Base-by-base conservation (phyloP, 225 moss, liverwort and hornwort species). In the Bryum argenteum region DNA sequence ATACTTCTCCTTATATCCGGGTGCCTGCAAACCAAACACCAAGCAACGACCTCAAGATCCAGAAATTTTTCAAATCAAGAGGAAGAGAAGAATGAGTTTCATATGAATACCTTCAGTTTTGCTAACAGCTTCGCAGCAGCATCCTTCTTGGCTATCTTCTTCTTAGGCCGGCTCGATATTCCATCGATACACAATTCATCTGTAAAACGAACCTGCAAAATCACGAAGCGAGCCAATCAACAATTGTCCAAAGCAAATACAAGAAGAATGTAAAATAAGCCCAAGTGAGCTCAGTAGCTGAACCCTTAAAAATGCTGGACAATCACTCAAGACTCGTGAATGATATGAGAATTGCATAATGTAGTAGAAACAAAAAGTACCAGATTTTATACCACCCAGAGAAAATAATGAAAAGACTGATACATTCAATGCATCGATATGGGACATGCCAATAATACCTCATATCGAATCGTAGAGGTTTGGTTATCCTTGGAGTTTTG, bases 131-230 rank as follows among this genome's bases (percentile, higher is more conserved):
- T 82, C 58, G 79, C 82, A 37, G 88, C 88, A 47, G 88, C 88
- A 18, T 88, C 82, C 24, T 82, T 84, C 59, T 88, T 79, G 33
- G 88, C 88, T n/a, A 73, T 65, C 63, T 84, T 88, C 69, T 82
- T 84, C 18, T 84, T 71, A 3, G 65, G 61, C 28, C 70, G 79
- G 37, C 82, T 67, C 54, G 88, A 88, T 18, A 41, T 67, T 68
- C 84, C 84, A 72, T 69, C 66, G 41, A 88, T 41, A 45, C 58
- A 3, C 14, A 79, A 41, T 39, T 84, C 75, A 53, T 80, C 82
- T 9, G 57, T 71, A 63, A 87, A 72, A 51, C 77, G 82, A 75
- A 82, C 82, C 88, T 88, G 69, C 43, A 40, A 54, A 59, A 58
- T 56, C 42, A 76, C 8, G 58, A 37, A 62, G 33, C 9, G 10